phyloP scores from a whole-genome alignment of 495 filamentous ascomycete genomes.

The Penicillium pulvis region DNA sequence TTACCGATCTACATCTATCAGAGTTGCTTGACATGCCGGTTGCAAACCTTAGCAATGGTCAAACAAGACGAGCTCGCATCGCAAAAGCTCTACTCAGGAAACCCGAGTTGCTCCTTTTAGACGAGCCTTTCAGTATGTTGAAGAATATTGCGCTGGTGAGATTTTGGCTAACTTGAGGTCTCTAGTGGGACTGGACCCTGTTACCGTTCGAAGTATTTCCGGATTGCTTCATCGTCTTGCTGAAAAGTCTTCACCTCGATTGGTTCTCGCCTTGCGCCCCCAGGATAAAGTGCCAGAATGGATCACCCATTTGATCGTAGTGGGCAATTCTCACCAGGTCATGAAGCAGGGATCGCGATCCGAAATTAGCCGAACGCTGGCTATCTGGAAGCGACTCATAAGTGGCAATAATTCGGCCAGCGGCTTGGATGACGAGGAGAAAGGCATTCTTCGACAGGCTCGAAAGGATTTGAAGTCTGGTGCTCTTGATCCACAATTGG shows the following conservation, averaged over 20 bases:
- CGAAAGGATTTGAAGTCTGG: slow-evolving; percentile 26
- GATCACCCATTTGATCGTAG: slow-evolving; percentile 78
- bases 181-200: slow-evolving; percentile 84
- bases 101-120: slow-evolving; percentile 81
- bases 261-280: slow-evolving; percentile 76
- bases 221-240: slow-evolving; percentile 67
- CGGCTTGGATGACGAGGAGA: background rate
- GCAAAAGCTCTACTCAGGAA: slow-evolving; percentile 77
- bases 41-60: slow-evolving; percentile 88
- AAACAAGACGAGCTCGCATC: slow-evolving; percentile 83
- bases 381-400: slow-evolving; percentile 28
- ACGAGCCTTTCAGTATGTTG: slow-evolving; percentile 84
- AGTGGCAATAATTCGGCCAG: background rate
- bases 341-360: slow-evolving; percentile 37
- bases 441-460: slow-evolving; percentile 13
- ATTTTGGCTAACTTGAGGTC: background rate
- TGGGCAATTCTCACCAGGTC: slow-evolving; percentile 63
- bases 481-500: slow-evolving; percentile 31
- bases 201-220: slow-evolving; percentile 68
- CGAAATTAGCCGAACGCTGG: slow-evolving; percentile 22
- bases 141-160: background rate
- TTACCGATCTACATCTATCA: slow-evolving; percentile 64
- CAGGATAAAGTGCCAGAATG: slow-evolving; percentile 87
- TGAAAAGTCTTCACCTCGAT: slow-evolving; percentile 61
- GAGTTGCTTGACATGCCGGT: slow-evolving; percentile 75